Conservation (phyloP, 345 rosid species). For the Carallia brachiata region DNA sequence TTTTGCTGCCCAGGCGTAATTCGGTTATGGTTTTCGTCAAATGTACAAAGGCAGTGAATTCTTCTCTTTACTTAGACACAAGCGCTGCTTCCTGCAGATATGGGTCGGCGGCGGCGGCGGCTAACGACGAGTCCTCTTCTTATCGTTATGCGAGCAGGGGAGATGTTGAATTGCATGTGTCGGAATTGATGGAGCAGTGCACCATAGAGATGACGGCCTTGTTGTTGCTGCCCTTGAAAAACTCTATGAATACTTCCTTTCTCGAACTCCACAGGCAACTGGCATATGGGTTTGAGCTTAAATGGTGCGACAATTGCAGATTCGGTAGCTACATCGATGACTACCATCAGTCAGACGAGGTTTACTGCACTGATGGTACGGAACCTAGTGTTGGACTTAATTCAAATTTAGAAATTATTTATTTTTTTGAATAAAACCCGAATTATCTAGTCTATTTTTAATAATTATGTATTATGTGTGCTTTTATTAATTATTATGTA, state of each 20-base stretch:
- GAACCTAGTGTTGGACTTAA: too few species aligned
- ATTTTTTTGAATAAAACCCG: too few species aligned
- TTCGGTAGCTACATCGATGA: too few species aligned
- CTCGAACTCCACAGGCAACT: neutral
- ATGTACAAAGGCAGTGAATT: neutral
- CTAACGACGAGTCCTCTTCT: too few species aligned
- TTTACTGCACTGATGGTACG: too few species aligned
- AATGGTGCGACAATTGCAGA: neutral
- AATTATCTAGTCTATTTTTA: too few species aligned
- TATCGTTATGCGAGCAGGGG: neutral
- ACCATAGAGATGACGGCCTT: neutral
- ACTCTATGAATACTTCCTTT: neutral
- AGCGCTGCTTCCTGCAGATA: too few species aligned
- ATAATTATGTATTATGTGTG: too few species aligned
- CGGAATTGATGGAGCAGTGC: constrained; percentile 5
- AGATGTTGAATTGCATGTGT: neutral
- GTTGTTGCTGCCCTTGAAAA: neutral
- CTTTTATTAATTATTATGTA: too few species aligned
- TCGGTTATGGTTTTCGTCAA: neutral
- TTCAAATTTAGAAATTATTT: too few species aligned
- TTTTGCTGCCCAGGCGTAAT: too few species aligned
- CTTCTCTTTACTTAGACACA: neutral
- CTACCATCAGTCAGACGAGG: too few species aligned
- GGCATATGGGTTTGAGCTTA: constrained; percentile 13
- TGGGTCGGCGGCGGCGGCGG: neutral